Evolutionary conservation across 495 filamentous ascomycete species (phyloP).

Genomic region (Lophium mytilinum): DNA sequence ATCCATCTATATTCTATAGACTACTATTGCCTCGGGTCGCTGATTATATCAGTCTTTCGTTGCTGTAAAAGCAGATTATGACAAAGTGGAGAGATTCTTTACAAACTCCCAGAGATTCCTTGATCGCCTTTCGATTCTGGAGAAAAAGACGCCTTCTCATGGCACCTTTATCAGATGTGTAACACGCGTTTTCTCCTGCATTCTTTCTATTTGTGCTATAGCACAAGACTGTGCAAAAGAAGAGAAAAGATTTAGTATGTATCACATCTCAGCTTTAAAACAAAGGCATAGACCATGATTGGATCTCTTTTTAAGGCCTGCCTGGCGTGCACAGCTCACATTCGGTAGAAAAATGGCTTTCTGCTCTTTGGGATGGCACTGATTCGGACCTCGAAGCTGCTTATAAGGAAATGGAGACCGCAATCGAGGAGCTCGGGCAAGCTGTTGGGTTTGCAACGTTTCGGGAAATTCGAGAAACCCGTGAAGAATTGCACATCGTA

Average conservation of each 20-base stretch:
- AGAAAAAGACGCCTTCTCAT: constrained; percentile 1
- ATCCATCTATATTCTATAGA: too few relatives aligned
- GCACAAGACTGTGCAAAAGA: background rate
- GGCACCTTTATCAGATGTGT: background rate
- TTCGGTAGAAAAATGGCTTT: constrained; percentile 1
- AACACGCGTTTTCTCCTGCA: background rate
- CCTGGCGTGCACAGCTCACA: background rate
- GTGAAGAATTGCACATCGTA: background rate
- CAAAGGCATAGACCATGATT: too few relatives aligned
- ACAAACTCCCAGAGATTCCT: constrained; percentile 23
- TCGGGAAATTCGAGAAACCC: background rate
- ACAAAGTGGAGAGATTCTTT: constrained; percentile 26
- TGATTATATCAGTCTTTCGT: constrained; percentile 18
- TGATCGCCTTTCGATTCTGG: constrained; percentile 25
- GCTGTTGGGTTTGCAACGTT: background rate
- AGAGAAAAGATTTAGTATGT: background rate
- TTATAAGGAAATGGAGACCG: background rate
- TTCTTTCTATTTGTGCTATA: background rate
- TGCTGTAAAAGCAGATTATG: constrained; percentile 28
- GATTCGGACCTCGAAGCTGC: background rate
- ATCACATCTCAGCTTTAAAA: background rate
- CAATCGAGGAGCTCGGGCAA: background rate
- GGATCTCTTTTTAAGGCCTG: too few relatives aligned
- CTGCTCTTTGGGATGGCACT: background rate
- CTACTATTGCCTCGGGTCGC: background rate